These are phyloP conservation scores for Botrytis pseudocinerea DNA, from an alignment of 2,329 filamentous ascomycete genomes.

Conservation along the genomic window DNA sequence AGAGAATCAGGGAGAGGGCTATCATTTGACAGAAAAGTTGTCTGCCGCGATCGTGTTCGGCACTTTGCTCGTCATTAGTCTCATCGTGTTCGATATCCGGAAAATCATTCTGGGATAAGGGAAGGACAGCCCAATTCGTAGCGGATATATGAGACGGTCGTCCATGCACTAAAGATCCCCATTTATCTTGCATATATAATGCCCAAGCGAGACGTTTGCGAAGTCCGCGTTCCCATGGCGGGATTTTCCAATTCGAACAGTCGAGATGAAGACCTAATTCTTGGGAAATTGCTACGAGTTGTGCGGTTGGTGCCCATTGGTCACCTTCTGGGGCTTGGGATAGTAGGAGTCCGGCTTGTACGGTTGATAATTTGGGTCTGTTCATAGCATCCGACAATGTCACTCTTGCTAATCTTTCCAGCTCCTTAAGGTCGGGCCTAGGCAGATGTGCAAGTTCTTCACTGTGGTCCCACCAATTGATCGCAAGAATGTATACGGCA, in stretches of 20 bases:
- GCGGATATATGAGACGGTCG: slow-evolving; percentile 74
- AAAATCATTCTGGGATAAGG: slow-evolving; percentile 67
- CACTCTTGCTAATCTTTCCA: slow-evolving; percentile 73
- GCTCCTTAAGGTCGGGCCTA: slow-evolving; percentile 69
- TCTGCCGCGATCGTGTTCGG: slow-evolving; percentile 66
- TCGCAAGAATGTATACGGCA: slow-evolving; percentile 79
- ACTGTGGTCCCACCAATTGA: slow-evolving; percentile 84
- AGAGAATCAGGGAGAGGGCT: slow-evolving; percentile 70
- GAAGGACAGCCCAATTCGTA: slow-evolving; percentile 74
- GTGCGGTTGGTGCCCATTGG: slow-evolving; percentile 82
- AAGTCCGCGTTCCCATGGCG: slow-evolving; percentile 81
- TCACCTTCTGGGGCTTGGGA: slow-evolving; percentile 75
- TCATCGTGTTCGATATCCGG: slow-evolving; percentile 70
- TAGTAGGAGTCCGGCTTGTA: slow-evolving; percentile 74
- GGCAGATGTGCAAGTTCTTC: slow-evolving; percentile 63
- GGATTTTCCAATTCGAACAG: slow-evolving; percentile 83
- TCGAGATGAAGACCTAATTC: slow-evolving; percentile 88
- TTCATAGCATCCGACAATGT: slow-evolving; percentile 76
- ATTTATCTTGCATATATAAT: slow-evolving; percentile 92
- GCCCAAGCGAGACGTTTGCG: slow-evolving; percentile 88
- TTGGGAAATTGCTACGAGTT: slow-evolving; percentile 82
- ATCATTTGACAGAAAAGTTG: slow-evolving; percentile 76
- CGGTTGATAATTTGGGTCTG: slow-evolving; percentile 76
- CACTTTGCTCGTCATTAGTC: slow-evolving; percentile 58
- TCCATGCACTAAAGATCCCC: slow-evolving; percentile 82